phyloP scores from a whole-genome alignment of 2,329 filamentous ascomycete genomes.

The Arthrobotrys musiformis region DNA sequence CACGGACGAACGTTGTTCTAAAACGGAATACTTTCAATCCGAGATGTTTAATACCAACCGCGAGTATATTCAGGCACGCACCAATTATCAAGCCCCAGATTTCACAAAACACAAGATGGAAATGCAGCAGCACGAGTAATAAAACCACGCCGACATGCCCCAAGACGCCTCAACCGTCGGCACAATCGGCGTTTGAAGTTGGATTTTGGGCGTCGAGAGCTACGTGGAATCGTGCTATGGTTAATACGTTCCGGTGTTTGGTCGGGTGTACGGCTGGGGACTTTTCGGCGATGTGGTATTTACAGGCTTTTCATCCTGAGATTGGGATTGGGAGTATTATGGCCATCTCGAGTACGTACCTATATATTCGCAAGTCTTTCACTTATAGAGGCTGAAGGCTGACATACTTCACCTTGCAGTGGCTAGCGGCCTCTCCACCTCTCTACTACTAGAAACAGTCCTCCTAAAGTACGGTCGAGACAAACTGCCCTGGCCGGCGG shows the following conservation, averaged over 20 bases:
- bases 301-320: slow-evolving; percentile 66
- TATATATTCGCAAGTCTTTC: not conserved
- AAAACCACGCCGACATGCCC: not conserved
- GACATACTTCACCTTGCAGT: slow-evolving; percentile 62
- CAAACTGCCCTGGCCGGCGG: slow-evolving; percentile 65
- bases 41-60: not conserved
- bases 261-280: slow-evolving; percentile 70
- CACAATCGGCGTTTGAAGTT: too few relatives aligned
- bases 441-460: slow-evolving; percentile 68
- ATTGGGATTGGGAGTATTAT: slow-evolving; percentile 67
- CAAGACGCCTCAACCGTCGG: not conserved
- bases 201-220: slow-evolving; percentile 2
- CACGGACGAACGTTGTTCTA: not conserved
- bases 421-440: slow-evolving; percentile 67
- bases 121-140: not conserved
- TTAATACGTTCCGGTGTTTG: slow-evolving; percentile 70
- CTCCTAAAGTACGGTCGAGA: slow-evolving; percentile 67
- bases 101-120: not conserved
- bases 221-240: slow-evolving; percentile 66
- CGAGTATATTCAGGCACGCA: not conserved
- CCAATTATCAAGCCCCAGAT: not conserved
- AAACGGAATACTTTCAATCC: not conserved
- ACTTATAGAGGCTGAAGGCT: not conserved
- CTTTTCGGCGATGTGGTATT: slow-evolving; percentile 69
- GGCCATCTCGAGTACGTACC: slow-evolving; percentile 67